These are phyloP conservation scores for Rhinocladiella similis DNA, from an alignment of 2,329 filamentous ascomycete genomes.

Conservation along the genomic window DNA sequence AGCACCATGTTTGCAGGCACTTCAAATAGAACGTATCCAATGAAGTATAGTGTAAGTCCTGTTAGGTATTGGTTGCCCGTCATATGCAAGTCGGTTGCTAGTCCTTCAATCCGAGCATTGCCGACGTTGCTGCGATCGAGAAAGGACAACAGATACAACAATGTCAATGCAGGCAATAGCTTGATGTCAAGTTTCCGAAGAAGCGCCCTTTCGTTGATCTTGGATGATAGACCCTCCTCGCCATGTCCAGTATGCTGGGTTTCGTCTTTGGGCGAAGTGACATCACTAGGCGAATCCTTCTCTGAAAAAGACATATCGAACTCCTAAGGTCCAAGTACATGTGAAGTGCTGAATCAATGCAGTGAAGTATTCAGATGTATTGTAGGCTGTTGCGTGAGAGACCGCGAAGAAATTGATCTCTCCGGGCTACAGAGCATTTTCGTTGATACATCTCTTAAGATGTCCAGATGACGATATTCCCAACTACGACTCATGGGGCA, in stretches of 20 bases:
- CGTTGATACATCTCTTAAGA: too few relatives aligned
- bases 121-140: conserved; percentile 47
- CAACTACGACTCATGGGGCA: too few relatives aligned
- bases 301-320: conserved; percentile 2
- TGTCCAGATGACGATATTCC: too few relatives aligned
- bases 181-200: conserved; percentile 46
- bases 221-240: not conserved
- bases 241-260: too few relatives aligned
- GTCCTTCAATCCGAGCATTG: conserved; percentile 41
- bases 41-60: conserved; percentile 23
- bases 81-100: conserved; percentile 39
- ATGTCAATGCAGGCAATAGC: conserved; percentile 44
- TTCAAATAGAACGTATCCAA: conserved; percentile 30
- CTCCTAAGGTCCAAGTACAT: not conserved
- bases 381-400: too few relatives aligned
- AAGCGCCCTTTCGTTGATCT: conserved; percentile 41
- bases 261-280: too few relatives aligned
- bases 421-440: too few relatives aligned
- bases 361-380: too few relatives aligned
- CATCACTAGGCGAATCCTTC: not conserved
- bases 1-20: conserved; percentile 41
- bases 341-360: too few relatives aligned
- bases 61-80: conserved; percentile 21
- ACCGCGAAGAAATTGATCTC: too few relatives aligned
- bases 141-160: conserved; percentile 47